Evolutionary conservation across 306 rosid species (phyloP).

Genomic region (Chamaecrista fasciculata): DNA sequence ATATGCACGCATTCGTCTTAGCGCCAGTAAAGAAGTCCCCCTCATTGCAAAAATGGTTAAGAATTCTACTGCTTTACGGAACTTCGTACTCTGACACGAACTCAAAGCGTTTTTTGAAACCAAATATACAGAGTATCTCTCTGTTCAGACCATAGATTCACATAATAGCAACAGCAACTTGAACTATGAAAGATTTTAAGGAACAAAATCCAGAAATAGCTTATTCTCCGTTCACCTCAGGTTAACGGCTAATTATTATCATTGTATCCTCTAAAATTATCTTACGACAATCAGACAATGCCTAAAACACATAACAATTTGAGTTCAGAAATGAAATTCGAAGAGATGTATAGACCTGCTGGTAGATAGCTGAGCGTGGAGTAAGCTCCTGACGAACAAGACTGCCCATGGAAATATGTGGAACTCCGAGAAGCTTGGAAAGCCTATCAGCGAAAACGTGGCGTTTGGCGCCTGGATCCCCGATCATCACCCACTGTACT

Average conservation of each 20-base stretch:
- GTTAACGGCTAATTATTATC: background rate
- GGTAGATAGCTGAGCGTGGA: conserved; percentile 59
- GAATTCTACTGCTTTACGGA: background rate
- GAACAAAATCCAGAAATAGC: background rate
- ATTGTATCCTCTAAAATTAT: background rate
- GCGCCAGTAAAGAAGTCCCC: background rate
- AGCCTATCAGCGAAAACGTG: conserved; percentile 60
- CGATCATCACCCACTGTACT: conserved; percentile 64
- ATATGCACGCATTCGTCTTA: background rate
- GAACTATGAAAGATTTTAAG: background rate
- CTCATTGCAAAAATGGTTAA: background rate
- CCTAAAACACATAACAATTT: background rate
- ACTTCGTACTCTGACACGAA: background rate
- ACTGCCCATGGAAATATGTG: conserved; percentile 62
- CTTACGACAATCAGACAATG: background rate
- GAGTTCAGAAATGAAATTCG: background rate
- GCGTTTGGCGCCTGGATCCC: conserved; percentile 49
- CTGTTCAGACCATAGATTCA: background rate
- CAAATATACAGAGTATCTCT: background rate
- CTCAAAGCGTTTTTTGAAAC: background rate
- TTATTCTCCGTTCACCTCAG: background rate
- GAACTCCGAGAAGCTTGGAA: conserved; percentile 62
- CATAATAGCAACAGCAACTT: background rate
- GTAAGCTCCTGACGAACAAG: conserved; percentile 69
- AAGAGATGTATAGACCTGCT: conserved; percentile 33